Percentiles rank a stretch among this genome's conserved stretches.
These are phyloP conservation scores for Cokeromyces recurvatus DNA, from an alignment of 371 early-diverging fungal species.

Conservation along the genomic window DNA sequence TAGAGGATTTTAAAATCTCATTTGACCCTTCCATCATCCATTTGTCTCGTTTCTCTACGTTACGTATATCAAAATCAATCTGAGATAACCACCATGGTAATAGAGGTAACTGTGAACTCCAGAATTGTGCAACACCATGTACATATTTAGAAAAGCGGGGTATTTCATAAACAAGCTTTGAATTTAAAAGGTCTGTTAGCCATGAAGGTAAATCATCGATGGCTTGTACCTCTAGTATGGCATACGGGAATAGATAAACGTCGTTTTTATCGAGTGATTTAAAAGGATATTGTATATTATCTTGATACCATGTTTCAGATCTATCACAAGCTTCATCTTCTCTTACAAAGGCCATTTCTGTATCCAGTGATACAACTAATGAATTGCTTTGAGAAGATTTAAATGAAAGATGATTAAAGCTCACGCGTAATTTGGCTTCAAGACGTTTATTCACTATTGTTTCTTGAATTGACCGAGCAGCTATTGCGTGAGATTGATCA, in stretches of 20 bases:
- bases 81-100: slow-evolving; percentile 85
- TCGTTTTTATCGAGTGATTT: slow-evolving; percentile 68
- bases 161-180: slow-evolving; percentile 87
- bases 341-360: slow-evolving; percentile 94
- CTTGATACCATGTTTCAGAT: slow-evolving; percentile 87
- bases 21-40: slow-evolving; percentile 23
- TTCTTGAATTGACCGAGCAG: slow-evolving; percentile 78
- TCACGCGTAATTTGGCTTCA: slow-evolving; percentile 86
- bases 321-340: slow-evolving; percentile 80
- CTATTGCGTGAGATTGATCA: too few relatives aligned
- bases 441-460: slow-evolving; percentile 74
- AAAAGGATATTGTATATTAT: slow-evolving; percentile 91
- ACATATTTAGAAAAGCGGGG: slow-evolving; percentile 96
- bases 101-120: slow-evolving; percentile 69
- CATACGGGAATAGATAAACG: slow-evolving; percentile 65
- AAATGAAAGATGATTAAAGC: slow-evolving; percentile 98
- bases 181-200: slow-evolving; percentile 65
- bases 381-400: slow-evolving; percentile 96
- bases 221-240: slow-evolving; percentile 94
- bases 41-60: slow-evolving; percentile 17
- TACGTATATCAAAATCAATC: slow-evolving; percentile 7
- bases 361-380: slow-evolving; percentile 95
- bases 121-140: slow-evolving; percentile 88
- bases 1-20: slow-evolving; percentile 16
- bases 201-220: slow-evolving; percentile 55